Evolutionary conservation across 148 eudicot species (phyloP), one percentile per base, ranked within the genome.

Genomic region (Persicaria maculosa): DNA sequence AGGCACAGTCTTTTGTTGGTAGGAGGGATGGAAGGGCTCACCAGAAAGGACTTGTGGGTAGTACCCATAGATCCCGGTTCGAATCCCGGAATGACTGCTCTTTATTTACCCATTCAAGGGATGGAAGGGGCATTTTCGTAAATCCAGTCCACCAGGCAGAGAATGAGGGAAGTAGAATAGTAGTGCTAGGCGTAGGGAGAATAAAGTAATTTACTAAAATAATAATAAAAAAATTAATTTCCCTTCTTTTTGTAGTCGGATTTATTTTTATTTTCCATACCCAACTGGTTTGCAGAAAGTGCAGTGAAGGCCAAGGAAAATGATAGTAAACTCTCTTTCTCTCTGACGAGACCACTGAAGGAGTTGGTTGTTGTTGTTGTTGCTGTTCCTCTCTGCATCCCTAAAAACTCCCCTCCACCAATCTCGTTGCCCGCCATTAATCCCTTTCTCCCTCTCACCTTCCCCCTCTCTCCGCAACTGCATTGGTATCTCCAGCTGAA

Each of bases 351-450:
- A 54, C 40, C 64, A 20, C 67, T 19, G n/a, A 68, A 62, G 73
- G n/a, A 62, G 50, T 75, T 72, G 79, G 50, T 47, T 69, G 72
- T 68, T 58, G 71, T 67, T 36, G 71, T 36, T 67, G 71, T 12
- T 67, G 68, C 74, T 76, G 76, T 77, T 74, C 79, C 74, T 74
- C 64, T 77, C 81, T 64, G 62, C 62, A 57, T 70, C 80, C 58
- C 48, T 50, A 78, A 76, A 71, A 48, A 46, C 64, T 52, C 67
- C 52, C 72, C 68, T 71, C 57, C 40, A 14, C 40, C 72, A 43
- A 40, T 45, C 48, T 44, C 15, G n/a, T 36, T 4, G 47, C 71
- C 71, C 71, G 71, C 71, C 71, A 67, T 44, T 36, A 75, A 72
- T 73, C 58, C 25, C 53, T 64, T 36, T 76, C 47, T 67, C 44